Percentiles rank a stretch among this genome's conserved stretches.
These are phyloP conservation scores for Asterochloris erici DNA, from an alignment of 139 green algal genomes.

Conservation along the genomic window DNA sequence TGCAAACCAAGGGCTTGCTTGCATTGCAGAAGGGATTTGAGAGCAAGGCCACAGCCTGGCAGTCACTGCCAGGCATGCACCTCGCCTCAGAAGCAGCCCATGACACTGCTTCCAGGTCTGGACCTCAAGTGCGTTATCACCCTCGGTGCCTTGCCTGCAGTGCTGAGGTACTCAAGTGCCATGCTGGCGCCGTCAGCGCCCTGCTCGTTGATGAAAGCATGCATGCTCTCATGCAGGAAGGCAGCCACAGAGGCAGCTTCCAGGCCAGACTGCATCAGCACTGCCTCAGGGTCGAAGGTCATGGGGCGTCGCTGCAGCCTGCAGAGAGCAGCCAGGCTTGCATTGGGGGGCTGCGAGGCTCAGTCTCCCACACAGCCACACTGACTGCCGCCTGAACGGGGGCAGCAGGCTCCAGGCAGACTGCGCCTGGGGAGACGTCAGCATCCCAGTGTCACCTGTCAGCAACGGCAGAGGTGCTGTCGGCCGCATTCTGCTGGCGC, in stretches of 20 bases:
- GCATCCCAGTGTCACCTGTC: too few relatives aligned
- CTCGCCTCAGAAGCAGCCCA: neutral
- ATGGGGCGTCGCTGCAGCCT: slow-evolving; percentile 27
- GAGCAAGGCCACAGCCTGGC: too few relatives aligned
- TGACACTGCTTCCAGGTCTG: neutral
- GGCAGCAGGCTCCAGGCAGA: too few relatives aligned
- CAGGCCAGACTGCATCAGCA: slow-evolving; percentile 44
- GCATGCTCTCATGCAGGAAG: slow-evolving; percentile 71
- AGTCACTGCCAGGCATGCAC: too few relatives aligned
- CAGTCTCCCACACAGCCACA: too few relatives aligned
- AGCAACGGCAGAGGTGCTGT: too few relatives aligned
- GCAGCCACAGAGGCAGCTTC: slow-evolving; percentile 37
- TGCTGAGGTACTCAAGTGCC: slow-evolving; percentile 42
- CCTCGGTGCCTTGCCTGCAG: slow-evolving; percentile 16
- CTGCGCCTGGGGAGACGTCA: too few relatives aligned
- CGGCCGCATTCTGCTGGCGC: too few relatives aligned
- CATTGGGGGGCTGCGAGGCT: neutral
- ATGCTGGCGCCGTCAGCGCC: slow-evolving; percentile 41
- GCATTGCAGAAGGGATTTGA: too few relatives aligned
- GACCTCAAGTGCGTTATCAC: too few relatives aligned
- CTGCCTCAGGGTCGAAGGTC: slow-evolving; percentile 45
- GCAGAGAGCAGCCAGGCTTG: neutral
- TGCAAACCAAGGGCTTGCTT: too few relatives aligned
- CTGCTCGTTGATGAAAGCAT: slow-evolving; percentile 40
- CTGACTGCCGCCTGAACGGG: too few relatives aligned